Evolutionary conservation across 345 rosid species (phyloP).

Genomic region (Cardamine occulta): DNA sequence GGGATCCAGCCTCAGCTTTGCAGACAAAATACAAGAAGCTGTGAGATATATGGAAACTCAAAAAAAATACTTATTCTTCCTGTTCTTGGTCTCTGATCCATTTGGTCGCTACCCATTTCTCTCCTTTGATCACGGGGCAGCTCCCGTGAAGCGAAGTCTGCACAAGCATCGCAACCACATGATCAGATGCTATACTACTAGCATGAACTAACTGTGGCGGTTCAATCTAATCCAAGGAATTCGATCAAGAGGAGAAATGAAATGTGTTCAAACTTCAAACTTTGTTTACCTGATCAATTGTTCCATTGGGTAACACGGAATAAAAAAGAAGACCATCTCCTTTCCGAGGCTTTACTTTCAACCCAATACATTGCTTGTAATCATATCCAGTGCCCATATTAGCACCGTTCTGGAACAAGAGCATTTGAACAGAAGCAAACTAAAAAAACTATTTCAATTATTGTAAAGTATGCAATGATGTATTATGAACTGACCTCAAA

Average conservation of each 20-base stretch:
- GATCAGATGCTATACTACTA: slow-evolving; percentile 1
- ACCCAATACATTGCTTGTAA: slow-evolving; percentile 62
- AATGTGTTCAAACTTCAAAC: not conserved
- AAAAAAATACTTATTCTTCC: slow-evolving; percentile 15
- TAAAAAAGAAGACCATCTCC: slow-evolving; percentile 82
- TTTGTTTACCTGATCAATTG: slow-evolving; percentile 63
- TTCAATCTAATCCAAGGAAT: slow-evolving; percentile 1
- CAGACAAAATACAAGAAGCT: slow-evolving; percentile 14
- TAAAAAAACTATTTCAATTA: not conserved
- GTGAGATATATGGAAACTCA: not conserved
- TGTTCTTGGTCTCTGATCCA: slow-evolving; percentile 80
- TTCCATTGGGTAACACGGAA: slow-evolving; percentile 65
- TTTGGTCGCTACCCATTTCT: slow-evolving; percentile 93
- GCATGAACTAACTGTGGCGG: slow-evolving; percentile 4
- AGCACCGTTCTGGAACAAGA: slow-evolving; percentile 51
- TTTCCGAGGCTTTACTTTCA: slow-evolving; percentile 74
- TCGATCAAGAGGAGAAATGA: not conserved
- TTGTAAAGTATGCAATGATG: slow-evolving; percentile 5
- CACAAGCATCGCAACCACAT: slow-evolving; percentile 31
- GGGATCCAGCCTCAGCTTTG: slow-evolving; percentile 8
- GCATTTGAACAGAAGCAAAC: not conserved
- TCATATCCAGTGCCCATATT: slow-evolving; percentile 51
- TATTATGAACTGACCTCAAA: slow-evolving; percentile 56
- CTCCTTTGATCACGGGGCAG: slow-evolving; percentile 75
- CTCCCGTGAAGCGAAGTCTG: slow-evolving; percentile 92